phyloP scores from a whole-genome alignment of 1,284 basidiomycete species.

The Apiotrichum gamsii region DNA sequence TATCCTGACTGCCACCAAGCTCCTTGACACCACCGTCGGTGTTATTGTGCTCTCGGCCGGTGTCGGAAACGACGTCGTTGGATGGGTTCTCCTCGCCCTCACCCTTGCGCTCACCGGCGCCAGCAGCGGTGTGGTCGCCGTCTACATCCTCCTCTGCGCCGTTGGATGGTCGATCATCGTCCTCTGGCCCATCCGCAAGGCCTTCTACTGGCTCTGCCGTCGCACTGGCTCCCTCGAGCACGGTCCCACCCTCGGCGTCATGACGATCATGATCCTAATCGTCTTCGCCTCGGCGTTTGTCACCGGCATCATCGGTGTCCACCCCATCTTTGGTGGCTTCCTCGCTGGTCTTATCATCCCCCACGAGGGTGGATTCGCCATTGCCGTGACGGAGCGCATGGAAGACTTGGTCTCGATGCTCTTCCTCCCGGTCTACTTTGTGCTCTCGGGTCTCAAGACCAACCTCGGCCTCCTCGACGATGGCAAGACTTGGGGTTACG shows the following conservation, averaged over 20 bases:
- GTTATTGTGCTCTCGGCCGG: constrained; percentile 89
- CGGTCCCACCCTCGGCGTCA: constrained; percentile 67
- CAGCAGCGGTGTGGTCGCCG: constrained; percentile 54
- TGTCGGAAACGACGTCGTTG: constrained; percentile 79
- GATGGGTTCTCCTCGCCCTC: constrained; percentile 62
- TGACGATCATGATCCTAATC: constrained; percentile 65
- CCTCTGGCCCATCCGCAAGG: constrained; percentile 62
- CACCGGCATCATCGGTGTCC: constrained; percentile 70
- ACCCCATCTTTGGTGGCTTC: constrained; percentile 77
- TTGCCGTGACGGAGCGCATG: constrained; percentile 65
- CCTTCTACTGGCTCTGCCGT: constrained; percentile 64
- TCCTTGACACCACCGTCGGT: constrained; percentile 88
- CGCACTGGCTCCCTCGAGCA: constrained; percentile 70
- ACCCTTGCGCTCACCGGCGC: constrained; percentile 81
- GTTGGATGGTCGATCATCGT: constrained; percentile 76
- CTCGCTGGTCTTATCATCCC: constrained; percentile 82
- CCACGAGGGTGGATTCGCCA: constrained; percentile 76
- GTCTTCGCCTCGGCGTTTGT: constrained; percentile 74
- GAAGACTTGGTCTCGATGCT: constrained; percentile 64
- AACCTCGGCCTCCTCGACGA: constrained; percentile 71
- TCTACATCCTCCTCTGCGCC: constrained; percentile 75
- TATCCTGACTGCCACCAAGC: constrained; percentile 53
- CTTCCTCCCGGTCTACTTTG: constrained; percentile 80
- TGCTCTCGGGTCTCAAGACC: constrained; percentile 72
- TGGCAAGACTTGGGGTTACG: constrained; percentile 77